Base-by-base conservation (phyloP, 1,284 basidiomycete species). In the Microbotryum scabiosae region DNA sequence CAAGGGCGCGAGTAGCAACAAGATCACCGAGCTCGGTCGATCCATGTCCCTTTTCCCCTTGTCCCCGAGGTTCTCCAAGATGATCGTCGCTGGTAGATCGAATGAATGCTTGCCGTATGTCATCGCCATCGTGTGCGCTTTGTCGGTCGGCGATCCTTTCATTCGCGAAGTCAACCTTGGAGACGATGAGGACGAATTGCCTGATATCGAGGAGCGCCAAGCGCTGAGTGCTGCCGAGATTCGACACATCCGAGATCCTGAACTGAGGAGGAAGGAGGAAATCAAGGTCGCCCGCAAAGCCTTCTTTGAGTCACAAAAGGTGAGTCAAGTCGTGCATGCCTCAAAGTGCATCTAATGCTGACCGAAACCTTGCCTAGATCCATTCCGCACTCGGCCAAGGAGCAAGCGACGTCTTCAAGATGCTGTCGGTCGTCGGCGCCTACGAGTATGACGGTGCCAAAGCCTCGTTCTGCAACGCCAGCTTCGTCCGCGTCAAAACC, bases 91-190 rank as follows among this genome's bases (percentile, higher is more conserved):
- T 55, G 93, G 92, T 0, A 84, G 88, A 68, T 92, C 97, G 74
- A 87, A 96, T 70, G 87, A 84, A 5, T 97, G 93, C 74, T 75
- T 98, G 57, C 86, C 93, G 9, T 97, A 94, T 75, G 82, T 97
- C 32, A 85, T 98, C 63, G 83, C 89, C 3, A 83, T 97, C 51
- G 93, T 98, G 3, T 89, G 94, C 14, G 89, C 88, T 7, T 76
- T 98, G 64, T 91, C 90, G 5, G 91, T 97, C 20, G 96, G 96
- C 2, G 93, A 98, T 76, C 93, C 96, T 1, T 98, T 98, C 78
- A 74, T 97, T 49, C 85, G 88, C 58, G 91, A 94, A 73, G 86
- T 90, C 49, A 78, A 77, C 14, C 69, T 87, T 2, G 79, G 75
- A 4, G 71, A 79, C 6, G 77, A 77, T n/a, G 76, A 79, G 45